A percentile compares a stretch with the other conserved stretches of the same genome.
Conservation (phyloP, 2,329 filamentous ascomycete genomes). For the Epichloe sylvatica region DNA sequence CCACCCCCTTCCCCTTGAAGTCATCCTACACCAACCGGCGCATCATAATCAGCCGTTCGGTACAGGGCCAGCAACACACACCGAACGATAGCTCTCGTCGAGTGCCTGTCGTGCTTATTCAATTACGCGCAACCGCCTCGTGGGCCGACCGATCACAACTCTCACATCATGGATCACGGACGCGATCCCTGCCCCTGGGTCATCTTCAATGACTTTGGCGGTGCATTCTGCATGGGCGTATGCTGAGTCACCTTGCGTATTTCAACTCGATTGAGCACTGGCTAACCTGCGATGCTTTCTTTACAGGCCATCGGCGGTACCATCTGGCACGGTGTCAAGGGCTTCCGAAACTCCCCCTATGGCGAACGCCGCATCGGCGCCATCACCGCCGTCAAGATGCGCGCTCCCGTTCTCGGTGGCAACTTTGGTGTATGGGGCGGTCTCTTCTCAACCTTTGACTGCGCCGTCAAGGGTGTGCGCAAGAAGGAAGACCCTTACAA, state of each 20-base stretch:
- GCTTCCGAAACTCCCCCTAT: slow-evolving; percentile 76
- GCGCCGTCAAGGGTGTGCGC: slow-evolving; percentile 81
- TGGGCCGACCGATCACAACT: background rate
- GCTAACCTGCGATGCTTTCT: background rate
- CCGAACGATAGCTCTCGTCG: background rate
- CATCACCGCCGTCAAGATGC: slow-evolving; percentile 92
- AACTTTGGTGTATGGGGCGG: slow-evolving; percentile 99
- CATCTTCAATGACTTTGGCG: slow-evolving; percentile 91
- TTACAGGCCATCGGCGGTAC: slow-evolving; percentile 58
- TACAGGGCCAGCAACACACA: background rate
- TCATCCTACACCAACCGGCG: background rate
- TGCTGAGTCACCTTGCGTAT: slow-evolving; percentile 17
- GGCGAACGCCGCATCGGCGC: slow-evolving; percentile 93
- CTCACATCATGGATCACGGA: slow-evolving; percentile 70
- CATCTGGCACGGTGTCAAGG: slow-evolving; percentile 96
- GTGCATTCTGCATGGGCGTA: slow-evolving; percentile 94
- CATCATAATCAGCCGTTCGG: background rate
- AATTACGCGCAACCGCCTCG: background rate
- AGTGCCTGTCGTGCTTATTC: background rate
- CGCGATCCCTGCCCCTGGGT: slow-evolving; percentile 96
- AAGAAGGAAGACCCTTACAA: slow-evolving; percentile 99
- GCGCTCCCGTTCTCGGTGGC: slow-evolving; percentile 86
- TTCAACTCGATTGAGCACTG: background rate
- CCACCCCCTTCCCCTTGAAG: background rate
- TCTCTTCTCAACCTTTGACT: slow-evolving; percentile 91